Evolutionary conservation across 2,329 filamentous ascomycete species (phyloP).

Genomic region (Pezicula carpinea): DNA sequence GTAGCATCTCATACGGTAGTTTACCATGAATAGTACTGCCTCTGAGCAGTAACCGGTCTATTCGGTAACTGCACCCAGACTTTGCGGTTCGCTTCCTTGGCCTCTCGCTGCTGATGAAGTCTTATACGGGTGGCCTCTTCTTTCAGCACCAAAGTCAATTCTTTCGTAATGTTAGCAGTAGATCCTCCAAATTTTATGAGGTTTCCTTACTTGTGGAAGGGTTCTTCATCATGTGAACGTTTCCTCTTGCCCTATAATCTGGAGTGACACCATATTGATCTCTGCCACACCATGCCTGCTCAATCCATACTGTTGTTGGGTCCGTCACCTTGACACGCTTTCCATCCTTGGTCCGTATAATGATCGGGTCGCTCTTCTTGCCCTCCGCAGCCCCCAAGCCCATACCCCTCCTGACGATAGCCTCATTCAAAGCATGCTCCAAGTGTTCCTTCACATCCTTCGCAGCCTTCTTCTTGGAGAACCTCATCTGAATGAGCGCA

Average conservation of each 20-base stretch:
- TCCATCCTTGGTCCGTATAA: constrained; percentile 71
- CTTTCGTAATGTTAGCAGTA: constrained; percentile 36
- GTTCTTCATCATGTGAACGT: constrained; percentile 61
- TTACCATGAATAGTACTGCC: constrained; percentile 91
- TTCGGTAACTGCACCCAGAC: constrained; percentile 88
- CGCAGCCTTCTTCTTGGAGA: constrained; percentile 89
- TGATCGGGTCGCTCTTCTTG: constrained; percentile 37
- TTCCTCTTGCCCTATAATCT: constrained; percentile 73
- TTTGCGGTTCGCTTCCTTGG: constrained; percentile 68
- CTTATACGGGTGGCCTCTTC: constrained; percentile 89
- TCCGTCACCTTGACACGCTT: constrained; percentile 67
- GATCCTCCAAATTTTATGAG: neutral
- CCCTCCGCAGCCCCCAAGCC: constrained; percentile 49
- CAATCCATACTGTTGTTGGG: constrained; percentile 80
- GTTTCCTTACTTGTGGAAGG: constrained; percentile 67
- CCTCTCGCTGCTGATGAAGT: constrained; percentile 70
- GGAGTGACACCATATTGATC: constrained; percentile 54
- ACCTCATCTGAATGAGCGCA: constrained; percentile 90
- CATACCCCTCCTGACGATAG: constrained; percentile 80
- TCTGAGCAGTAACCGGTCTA: constrained; percentile 75
- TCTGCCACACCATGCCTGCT: constrained; percentile 87
- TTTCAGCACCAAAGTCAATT: constrained; percentile 77
- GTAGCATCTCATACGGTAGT: neutral
- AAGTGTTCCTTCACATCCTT: constrained; percentile 75
- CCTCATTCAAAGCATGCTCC: constrained; percentile 74